Evolutionary conservation across 2,329 filamentous ascomycete genomes (phyloP).

Genomic region (Alternaria rosae): DNA sequence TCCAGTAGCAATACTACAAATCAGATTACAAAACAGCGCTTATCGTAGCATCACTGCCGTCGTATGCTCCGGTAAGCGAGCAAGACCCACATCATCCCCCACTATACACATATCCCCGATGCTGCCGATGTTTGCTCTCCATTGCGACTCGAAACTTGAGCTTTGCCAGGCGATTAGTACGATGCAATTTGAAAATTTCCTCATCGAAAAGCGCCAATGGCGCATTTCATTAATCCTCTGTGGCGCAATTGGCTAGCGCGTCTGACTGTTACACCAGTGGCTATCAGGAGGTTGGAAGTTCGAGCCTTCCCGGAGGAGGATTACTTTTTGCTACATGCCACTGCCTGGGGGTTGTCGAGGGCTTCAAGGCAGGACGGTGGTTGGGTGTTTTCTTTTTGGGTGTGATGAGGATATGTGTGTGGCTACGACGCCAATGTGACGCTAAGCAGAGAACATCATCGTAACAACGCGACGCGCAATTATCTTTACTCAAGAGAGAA

Average conservation of each 20-base stretch:
- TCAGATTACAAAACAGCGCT: not conserved
- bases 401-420: not conserved
- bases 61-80: conserved; percentile 10
- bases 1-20: not conserved
- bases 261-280: conserved; percentile 62
- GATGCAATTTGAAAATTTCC: not conserved
- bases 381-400: not conserved
- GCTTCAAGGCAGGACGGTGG: not conserved
- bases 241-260: conserved; percentile 65
- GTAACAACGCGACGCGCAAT: not conserved
- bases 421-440: not conserved
- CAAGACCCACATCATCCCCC: conserved; percentile 12
- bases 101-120: not conserved
- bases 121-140: not conserved
- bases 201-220: conserved; percentile 24
- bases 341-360: not conserved
- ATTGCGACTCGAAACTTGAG: not conserved
- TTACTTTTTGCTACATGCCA: not conserved
- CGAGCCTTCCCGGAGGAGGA: conserved; percentile 44
- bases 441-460: not conserved
- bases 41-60: not conserved
- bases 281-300: conserved; percentile 45
- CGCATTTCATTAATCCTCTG: conserved; percentile 42
- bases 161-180: not conserved
- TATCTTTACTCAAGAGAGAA: too few species aligned